These are phyloP conservation scores for Microbotryum scabiosae DNA, from an alignment of 1,284 basidiomycete genomes.

Conservation along the genomic window DNA sequence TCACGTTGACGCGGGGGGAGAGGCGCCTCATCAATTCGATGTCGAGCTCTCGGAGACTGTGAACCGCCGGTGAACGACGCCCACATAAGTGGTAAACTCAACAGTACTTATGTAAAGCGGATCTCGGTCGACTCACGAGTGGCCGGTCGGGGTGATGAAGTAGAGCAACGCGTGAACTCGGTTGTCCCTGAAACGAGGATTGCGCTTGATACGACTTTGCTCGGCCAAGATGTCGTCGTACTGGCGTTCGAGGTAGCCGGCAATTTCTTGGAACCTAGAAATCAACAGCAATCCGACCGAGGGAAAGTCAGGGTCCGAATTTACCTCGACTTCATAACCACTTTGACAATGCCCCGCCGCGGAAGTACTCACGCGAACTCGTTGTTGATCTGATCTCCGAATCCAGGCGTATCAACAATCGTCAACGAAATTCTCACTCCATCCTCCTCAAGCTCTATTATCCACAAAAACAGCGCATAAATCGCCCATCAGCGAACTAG, in stretches of 20 bases:
- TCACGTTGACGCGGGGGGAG: constrained; percentile 93
- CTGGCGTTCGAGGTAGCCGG: constrained; percentile 92
- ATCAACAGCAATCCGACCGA: background rate
- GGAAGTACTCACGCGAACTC: constrained; percentile 72
- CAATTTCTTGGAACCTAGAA: constrained; percentile 83
- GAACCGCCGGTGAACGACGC: background rate
- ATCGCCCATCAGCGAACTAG: background rate
- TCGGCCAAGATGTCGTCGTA: constrained; percentile 98
- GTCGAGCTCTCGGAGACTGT: constrained; percentile 89
- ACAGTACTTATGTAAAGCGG: no score
- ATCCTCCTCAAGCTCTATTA: constrained; percentile 87
- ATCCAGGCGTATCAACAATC: constrained; percentile 96
- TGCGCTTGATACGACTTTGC: constrained; percentile 98
- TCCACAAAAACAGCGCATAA: background rate
- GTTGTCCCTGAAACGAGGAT: constrained; percentile 97
- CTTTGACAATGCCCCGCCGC: background rate
- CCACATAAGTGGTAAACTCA: no score
- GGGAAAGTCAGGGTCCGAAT: background rate
- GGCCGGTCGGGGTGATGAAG: constrained; percentile 93
- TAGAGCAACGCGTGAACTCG: constrained; percentile 87
- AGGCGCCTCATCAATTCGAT: constrained; percentile 95
- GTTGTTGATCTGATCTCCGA: constrained; percentile 97
- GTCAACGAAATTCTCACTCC: constrained; percentile 94
- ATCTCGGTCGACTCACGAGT: constrained; percentile 47
- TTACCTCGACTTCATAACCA: background rate